Conservation (phyloP, 352 stramenopile species). For the Phytophthora colocasiae region DNA sequence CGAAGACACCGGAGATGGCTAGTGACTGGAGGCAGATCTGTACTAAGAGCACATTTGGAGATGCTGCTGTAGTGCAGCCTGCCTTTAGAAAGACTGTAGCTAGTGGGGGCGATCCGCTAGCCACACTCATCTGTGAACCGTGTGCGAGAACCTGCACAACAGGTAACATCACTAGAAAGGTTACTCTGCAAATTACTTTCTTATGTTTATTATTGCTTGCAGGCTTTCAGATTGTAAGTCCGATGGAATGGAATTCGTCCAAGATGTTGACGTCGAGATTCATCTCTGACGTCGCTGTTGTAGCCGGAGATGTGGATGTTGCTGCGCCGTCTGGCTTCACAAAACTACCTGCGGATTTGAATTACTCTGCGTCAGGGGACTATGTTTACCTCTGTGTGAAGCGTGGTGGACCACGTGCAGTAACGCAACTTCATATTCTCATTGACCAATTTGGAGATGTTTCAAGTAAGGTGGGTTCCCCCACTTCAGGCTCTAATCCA, state of each 20-base stretch:
- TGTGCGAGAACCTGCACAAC: slow-evolving; percentile 74
- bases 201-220: slow-evolving; percentile 13
- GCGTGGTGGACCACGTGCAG: slow-evolving; percentile 41
- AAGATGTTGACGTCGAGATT: slow-evolving; percentile 47
- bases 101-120: slow-evolving; percentile 3
- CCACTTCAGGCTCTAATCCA: neutral
- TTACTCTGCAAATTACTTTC: neutral
- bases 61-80: slow-evolving; percentile 54
- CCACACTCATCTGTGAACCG: slow-evolving; percentile 59
- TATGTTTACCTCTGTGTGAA: slow-evolving; percentile 82
- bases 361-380: slow-evolving; percentile 64
- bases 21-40: slow-evolving; percentile 72
- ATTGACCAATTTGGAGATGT: slow-evolving; percentile 9
- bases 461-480: neutral
- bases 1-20: slow-evolving; percentile 19
- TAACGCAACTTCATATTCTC: slow-evolving; percentile 50
- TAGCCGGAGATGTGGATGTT: slow-evolving; percentile 66
- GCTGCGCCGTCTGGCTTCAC: slow-evolving; percentile 57
- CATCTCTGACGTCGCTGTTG: slow-evolving; percentile 67
- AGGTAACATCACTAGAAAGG: slow-evolving; percentile 32
- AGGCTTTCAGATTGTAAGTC: slow-evolving; percentile 53
- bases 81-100: slow-evolving; percentile 44
- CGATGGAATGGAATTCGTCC: slow-evolving; percentile 53
- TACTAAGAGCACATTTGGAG: slow-evolving; percentile 65
- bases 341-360: slow-evolving; percentile 65